Evolutionary conservation across 1,139 yeast species (phyloP).

Genomic region (Yamadazyma oceani): DNA sequence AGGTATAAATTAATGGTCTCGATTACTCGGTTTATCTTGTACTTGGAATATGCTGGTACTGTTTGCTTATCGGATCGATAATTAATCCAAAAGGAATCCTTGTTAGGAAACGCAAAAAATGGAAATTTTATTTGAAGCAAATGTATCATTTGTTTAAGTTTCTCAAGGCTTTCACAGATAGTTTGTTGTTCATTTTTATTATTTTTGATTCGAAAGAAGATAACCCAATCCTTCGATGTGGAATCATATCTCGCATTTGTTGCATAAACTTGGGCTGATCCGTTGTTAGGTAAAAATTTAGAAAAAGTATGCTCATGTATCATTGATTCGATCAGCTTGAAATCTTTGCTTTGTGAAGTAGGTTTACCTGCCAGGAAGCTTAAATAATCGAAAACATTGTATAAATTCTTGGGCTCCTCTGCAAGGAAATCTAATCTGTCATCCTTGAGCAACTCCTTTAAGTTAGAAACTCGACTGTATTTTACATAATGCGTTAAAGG

Average conservation of each 20-base stretch:
- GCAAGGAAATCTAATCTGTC: conserved; percentile 42
- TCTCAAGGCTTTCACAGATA: conserved; percentile 35
- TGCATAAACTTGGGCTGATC: conserved; percentile 20
- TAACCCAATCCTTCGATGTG: conserved; percentile 33
- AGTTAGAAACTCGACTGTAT: conserved; percentile 64
- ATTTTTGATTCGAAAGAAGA: conserved; percentile 21
- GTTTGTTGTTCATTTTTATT: conserved; percentile 18
- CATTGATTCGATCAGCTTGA: conserved; percentile 37
- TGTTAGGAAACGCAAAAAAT: conserved; percentile 38
- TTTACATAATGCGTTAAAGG: conserved; percentile 74
- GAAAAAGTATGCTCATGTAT: conserved; percentile 42
- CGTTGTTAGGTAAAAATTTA: conserved; percentile 23
- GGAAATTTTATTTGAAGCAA: conserved; percentile 36
- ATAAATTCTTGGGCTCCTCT: conserved; percentile 43
- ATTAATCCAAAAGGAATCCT: conserved; percentile 39
- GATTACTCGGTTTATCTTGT: conserved; percentile 47
- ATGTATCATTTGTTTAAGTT: conserved; percentile 37
- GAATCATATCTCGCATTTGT: conserved; percentile 39
- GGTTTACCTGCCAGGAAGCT: conserved; percentile 36
- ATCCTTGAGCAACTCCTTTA: conserved; percentile 48
- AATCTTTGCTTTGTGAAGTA: conserved; percentile 28
- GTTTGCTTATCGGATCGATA: conserved; percentile 28
- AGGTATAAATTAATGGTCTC: conserved; percentile 50
- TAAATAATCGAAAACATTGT: conserved; percentile 44
- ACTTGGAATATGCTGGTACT: conserved; percentile 35